Base-by-base conservation (phyloP, 768 basidiomycete species). In the Lactarius pseudohatsudake region DNA sequence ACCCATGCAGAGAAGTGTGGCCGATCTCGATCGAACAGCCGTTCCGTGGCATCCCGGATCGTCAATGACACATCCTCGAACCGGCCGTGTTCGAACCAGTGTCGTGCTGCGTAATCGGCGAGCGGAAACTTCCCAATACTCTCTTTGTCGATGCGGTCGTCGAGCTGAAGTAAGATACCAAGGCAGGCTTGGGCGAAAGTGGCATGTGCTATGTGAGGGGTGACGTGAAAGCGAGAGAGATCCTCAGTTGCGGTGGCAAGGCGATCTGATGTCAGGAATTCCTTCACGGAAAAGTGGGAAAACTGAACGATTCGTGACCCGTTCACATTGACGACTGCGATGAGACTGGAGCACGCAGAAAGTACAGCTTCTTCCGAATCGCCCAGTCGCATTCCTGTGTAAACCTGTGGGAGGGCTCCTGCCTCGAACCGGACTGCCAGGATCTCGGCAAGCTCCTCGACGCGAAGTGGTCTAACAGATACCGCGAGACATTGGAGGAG, bases 251-350 rank as follows among this genome's bases (percentile, higher is more conserved):
- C 11, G 4, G 1, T 3, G 50, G 53, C 15, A 28, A 60, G 64
- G 20, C 64, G 58, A 4, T 18, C 11, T 1, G 64, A 65, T 15
- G 50, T 60, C 30, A 65, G 28, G 40, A 55, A 65, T 18, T 65
- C 64, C 36, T 47, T 65, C 11, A 65, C 64, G 0, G 64, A 61
- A 41, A 65, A 57, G n/a, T 65, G 64, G 6, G 64, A 2, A 38
- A 65, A 65, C 15, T 65, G 59, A 13, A 65, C 47, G 11, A 59
- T n/a, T 10, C 9, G 10, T 4, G 11, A 47, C 28, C 18, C 45
- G 9, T 28, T 9, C 30, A 41, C 26, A 13, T 61, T 2, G 15
- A 61, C 26, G 5, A 61, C 16, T 6, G 59, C 3, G 26, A 65
- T 55, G 3, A 65, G 18, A 4, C 59, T 65, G 6, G 64, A 47